Percentiles rank a stretch among this genome's conserved stretches.
Conservation (phyloP, 345 rosid species). For the Salix dunnii region DNA sequence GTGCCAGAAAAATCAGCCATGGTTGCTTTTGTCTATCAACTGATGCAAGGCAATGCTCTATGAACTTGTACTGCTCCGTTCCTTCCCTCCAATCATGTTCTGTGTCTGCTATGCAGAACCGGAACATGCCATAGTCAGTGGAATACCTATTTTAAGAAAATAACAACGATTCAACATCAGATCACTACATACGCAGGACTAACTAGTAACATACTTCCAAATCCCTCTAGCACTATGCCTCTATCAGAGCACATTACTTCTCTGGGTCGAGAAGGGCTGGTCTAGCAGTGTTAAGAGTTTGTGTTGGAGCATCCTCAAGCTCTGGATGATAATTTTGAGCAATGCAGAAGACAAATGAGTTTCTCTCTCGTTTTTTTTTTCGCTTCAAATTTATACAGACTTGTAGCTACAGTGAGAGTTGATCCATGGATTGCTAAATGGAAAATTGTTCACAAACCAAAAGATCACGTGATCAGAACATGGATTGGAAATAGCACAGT, state of each 20-base stretch:
- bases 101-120: slow-evolving; percentile 66
- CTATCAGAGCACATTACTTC: no score
- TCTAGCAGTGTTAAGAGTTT: no score
- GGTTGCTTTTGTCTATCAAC: slow-evolving; percentile 70
- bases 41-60: slow-evolving; percentile 63
- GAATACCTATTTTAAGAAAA: slow-evolving; percentile 41
- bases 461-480: background rate
- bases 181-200: background rate
- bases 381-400: background rate
- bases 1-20: slow-evolving; percentile 68
- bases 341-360: background rate
- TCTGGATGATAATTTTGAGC: background rate
- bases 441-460: background rate
- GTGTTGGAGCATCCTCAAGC: background rate
- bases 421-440: background rate
- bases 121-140: slow-evolving; percentile 75
- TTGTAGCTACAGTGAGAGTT: background rate
- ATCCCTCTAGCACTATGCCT: background rate
- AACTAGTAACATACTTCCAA: background rate
- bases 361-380: background rate
- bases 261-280: no score
- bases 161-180: background rate
- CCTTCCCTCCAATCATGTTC: slow-evolving; percentile 84
- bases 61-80: slow-evolving; percentile 64
- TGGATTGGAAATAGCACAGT: no score